These are phyloP conservation scores for Phalaenopsis aphrodite DNA, from an alignment of 106 monocot species.

Conservation along the genomic window DNA sequence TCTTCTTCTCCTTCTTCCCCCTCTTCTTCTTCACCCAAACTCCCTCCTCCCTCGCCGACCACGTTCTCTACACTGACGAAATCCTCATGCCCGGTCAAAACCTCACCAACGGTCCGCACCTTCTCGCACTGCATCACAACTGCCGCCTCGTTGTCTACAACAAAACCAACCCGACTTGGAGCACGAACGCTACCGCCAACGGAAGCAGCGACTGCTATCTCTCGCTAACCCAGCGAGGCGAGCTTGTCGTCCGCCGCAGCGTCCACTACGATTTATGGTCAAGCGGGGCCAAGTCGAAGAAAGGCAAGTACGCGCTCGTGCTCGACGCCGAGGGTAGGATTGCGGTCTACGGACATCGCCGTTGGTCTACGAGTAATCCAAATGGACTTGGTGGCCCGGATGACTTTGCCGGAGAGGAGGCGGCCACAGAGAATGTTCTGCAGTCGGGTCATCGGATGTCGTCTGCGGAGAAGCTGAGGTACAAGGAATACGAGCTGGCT, in stretches of 20 bases:
- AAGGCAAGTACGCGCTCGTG: conserved; percentile 32
- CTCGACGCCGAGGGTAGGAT: conserved; percentile 15
- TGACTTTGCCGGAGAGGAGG: not conserved
- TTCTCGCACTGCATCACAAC: conserved; percentile 22
- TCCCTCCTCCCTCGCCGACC: conserved; percentile 4
- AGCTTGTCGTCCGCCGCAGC: conserved; percentile 21
- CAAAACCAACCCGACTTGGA: conserved; percentile 5
- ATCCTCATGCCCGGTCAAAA: conserved; percentile 25
- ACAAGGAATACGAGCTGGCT: conserved; percentile 11
- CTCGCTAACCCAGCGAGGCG: conserved; percentile 10
- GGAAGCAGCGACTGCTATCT: conserved; percentile 17
- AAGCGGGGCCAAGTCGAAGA: conserved; percentile 10
- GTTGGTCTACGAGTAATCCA: conserved; percentile 21
- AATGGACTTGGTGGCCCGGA: not conserved
- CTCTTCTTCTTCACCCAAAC: conserved; percentile 1
- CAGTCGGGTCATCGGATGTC: conserved; percentile 15
- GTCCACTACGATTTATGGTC: conserved; percentile 30
- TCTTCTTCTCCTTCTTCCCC: conserved; percentile 30
- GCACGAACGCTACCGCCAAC: conserved; percentile 8
- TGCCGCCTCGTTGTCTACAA: conserved; percentile 32
- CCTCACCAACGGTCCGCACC: conserved; percentile 25
- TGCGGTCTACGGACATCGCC: conserved; percentile 14
- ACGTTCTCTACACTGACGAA: conserved; percentile 30
- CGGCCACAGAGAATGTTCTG: conserved; percentile 12
- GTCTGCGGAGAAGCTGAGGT: conserved; percentile 10